Conservation (phyloP, 2,329 filamentous ascomycete genomes). For the Phialemonium atrogriseum region DNA sequence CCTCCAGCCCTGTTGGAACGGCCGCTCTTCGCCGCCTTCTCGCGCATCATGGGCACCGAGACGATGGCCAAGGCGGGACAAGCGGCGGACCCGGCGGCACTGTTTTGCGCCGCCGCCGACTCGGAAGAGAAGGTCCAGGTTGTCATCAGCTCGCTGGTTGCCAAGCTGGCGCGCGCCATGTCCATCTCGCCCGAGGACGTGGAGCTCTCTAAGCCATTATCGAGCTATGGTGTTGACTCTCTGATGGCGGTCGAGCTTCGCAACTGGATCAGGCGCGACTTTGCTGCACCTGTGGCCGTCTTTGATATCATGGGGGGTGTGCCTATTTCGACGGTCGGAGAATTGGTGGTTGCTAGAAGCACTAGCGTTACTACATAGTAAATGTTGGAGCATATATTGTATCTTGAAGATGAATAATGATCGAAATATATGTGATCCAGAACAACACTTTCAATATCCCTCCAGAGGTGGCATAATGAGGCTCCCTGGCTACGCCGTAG, state of each 20-base stretch:
- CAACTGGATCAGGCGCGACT: slow-evolving; percentile 24
- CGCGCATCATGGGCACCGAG: background rate
- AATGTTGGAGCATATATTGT: no score
- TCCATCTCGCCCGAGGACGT: slow-evolving; percentile 7
- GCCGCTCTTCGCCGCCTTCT: slow-evolving; percentile 9
- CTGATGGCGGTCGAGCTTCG: slow-evolving; percentile 26
- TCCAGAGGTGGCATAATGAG: no score
- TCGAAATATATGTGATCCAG: no score
- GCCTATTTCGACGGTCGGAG: slow-evolving; percentile 2
- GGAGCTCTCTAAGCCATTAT: slow-evolving; percentile 7
- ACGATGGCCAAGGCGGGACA: slow-evolving; percentile 1
- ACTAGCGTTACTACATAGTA: no score
- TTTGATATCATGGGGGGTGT: slow-evolving; percentile 20
- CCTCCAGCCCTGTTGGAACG: slow-evolving; percentile 7
- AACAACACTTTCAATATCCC: no score
- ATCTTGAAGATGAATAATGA: no score
- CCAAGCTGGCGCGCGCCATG: slow-evolving; percentile 6
- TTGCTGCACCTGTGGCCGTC: slow-evolving; percentile 22
- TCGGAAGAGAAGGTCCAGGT: slow-evolving; percentile 5
- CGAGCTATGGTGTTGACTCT: slow-evolving; percentile 18
- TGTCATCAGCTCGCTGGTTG: slow-evolving; percentile 13
- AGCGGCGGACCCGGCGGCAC: slow-evolving; percentile 9
- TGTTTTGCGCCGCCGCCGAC: slow-evolving; percentile 6
- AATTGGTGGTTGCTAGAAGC: slow-evolving; percentile 2
- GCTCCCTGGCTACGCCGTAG: no score